Base-by-base conservation (phyloP, 2,329 filamentous ascomycete genomes). In the Anthostomella pinea region DNA sequence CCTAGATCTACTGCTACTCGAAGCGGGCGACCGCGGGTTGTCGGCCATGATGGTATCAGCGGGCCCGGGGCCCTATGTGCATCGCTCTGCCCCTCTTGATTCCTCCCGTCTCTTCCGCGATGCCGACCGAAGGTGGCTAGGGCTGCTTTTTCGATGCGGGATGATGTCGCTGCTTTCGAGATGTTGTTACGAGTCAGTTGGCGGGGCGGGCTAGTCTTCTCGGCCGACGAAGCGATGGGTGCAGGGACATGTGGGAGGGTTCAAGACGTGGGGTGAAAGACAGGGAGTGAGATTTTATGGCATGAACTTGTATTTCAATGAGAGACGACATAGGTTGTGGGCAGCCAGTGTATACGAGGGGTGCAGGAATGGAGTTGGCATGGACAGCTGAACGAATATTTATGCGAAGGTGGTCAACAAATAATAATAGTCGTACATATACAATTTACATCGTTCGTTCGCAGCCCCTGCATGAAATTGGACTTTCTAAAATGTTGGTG, bases 1-100 rank as follows among this genome's bases (percentile, higher is more conserved):
- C 56, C 70, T 72, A 37, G 64, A 62, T 43, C 64, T 68, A 43
- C 49, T 58, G 49, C 51, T 43, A 17, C 57, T 56, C 30, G 58
- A 54, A 23, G 53, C 46, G 28, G 50, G 46, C 44, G 64, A 59
- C 34, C 55, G 52, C 37, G 51, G 38, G 20, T 49, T 53, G 31
- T 61, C 58, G 36, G 57, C 50, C 57, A 61, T 60, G 44, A 37
- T 51, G 38, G 39, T 30, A 35, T 43, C 24, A 41, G 31, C 40
- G 28, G 32, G 31, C 28, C 30, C 23, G 32, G 23, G 29, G 24
- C 32, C 40, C 38, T 43, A 39, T 38, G 34, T 26, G 38, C 49
- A 54, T 52, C 19, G 38, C 48, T 44, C 39, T 35, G 27, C n/a
- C n/a, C n/a, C n/a, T n/a, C n/a, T n/a, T n/a, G n/a, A n/a, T n/a